Conservation (phyloP, 2,329 filamentous ascomycete genomes). For the Cercospora zeina region DNA sequence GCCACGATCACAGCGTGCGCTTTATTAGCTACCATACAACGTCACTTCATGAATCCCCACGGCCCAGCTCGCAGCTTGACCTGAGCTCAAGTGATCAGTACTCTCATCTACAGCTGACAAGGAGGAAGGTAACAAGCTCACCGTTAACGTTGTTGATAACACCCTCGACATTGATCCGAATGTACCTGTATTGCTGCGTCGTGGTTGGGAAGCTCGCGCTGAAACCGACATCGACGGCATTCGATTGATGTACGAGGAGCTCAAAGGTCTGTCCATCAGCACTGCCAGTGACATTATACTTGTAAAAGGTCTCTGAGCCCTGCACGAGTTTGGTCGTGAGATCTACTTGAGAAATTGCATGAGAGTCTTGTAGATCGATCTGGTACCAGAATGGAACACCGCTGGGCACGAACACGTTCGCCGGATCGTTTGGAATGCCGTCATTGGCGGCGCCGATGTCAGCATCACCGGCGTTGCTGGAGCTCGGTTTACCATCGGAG, state of each 20-base stretch:
- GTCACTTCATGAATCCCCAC: constrained; percentile 21
- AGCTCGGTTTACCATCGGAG: constrained; percentile 24
- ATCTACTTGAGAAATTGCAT: constrained; percentile 25
- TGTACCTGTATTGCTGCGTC: constrained; percentile 14
- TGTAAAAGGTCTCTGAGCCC: constrained; percentile 30
- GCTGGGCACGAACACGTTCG: constrained; percentile 22
- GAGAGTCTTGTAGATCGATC: constrained; percentile 25
- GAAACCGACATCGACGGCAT: constrained; percentile 18
- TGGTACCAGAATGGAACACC: constrained; percentile 30
- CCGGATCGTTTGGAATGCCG: constrained; percentile 20
- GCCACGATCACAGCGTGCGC: neutral
- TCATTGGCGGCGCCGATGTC: constrained; percentile 25
- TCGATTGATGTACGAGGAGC: constrained; percentile 18
- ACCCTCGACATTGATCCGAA: constrained; percentile 14
- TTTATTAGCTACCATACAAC: constrained; percentile 10
- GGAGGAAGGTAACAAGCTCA: neutral
- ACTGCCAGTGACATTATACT: constrained; percentile 28
- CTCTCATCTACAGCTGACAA: neutral
- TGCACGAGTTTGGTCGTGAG: constrained; percentile 25
- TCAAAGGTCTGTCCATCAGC: constrained; percentile 20
- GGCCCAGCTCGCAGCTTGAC: constrained; percentile 16
- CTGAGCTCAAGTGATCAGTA: neutral
- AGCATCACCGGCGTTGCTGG: constrained; percentile 18
- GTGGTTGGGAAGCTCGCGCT: constrained; percentile 13
- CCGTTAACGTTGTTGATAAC: constrained; percentile 19